Conservation (phyloP, 768 basidiomycete species). For the Boletales sp. region DNA sequence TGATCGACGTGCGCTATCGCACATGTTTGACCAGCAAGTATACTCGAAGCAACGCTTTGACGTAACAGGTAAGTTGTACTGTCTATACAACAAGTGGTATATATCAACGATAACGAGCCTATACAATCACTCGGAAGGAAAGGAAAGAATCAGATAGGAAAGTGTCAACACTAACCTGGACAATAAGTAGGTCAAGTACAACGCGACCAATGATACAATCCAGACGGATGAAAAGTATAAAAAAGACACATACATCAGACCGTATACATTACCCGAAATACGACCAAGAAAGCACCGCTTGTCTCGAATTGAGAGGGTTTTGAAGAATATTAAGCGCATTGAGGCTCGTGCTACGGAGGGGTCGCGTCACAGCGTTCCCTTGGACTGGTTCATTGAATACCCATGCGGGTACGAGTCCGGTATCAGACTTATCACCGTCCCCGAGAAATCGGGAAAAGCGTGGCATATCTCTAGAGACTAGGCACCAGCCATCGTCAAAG, state of each 20-base stretch:
- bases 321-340: conserved; percentile 49
- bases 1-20: too few relatives aligned
- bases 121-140: background rate
- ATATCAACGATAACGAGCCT: background rate
- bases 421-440: conserved; percentile 45
- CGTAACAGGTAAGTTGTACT: too few relatives aligned
- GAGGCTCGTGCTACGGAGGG: conserved; percentile 54
- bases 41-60: too few relatives aligned
- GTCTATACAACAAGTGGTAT: background rate
- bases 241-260: background rate
- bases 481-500: conserved; percentile 80
- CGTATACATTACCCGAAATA: conserved; percentile 40
- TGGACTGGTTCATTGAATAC: conserved; percentile 64
- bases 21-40: too few relatives aligned
- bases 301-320: conserved; percentile 33
- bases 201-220: background rate
- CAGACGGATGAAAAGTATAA: background rate
- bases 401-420: conserved; percentile 77
- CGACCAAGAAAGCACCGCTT: conserved; percentile 66
- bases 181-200: background rate
- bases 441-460: conserved; percentile 40
- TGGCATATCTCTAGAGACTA: conserved; percentile 54
- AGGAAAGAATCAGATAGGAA: background rate
- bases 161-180: background rate
- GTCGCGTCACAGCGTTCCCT: conserved; percentile 58